These are phyloP conservation scores for Sordariomycetes sp. DNA, from an alignment of 2,329 filamentous ascomycete genomes.

Conservation along the genomic window DNA sequence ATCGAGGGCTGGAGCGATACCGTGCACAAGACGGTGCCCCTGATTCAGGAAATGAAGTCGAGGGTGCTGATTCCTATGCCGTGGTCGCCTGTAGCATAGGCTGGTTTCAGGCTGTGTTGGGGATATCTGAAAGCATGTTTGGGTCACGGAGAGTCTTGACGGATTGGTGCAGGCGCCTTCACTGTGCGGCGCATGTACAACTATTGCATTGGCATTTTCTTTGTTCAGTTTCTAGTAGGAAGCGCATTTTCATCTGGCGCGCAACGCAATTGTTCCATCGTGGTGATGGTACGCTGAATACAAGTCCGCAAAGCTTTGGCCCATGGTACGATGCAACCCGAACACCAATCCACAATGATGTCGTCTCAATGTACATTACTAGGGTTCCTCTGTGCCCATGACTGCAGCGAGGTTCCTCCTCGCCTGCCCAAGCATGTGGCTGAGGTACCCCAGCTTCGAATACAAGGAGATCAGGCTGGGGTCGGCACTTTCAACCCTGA, in stretches of 20 bases:
- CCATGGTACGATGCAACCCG: not conserved
- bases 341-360: not conserved
- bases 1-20: slow-evolving; percentile 95
- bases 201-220: slow-evolving; percentile 4
- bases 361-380: not conserved
- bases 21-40: slow-evolving; percentile 94
- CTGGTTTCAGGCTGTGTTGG: too few species aligned
- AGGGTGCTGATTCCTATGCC: slow-evolving; percentile 88
- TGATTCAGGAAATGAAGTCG: slow-evolving; percentile 96
- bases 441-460: slow-evolving; percentile 72
- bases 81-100: slow-evolving; percentile 84
- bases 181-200: slow-evolving; percentile 1
- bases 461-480: slow-evolving; percentile 76
- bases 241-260: too few species aligned
- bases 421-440: slow-evolving; percentile 61
- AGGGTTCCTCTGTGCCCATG: slow-evolving; percentile 48
- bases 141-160: not conserved
- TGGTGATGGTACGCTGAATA: too few species aligned
- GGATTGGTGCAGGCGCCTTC: not conserved
- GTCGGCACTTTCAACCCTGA: slow-evolving; percentile 81
- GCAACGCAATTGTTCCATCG: too few species aligned
- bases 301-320: too few species aligned
- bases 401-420: slow-evolving; percentile 67
- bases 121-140: not conserved
- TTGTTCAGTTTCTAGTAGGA: too few species aligned